phyloP scores from a whole-genome alignment of 169 alveolate genomes.

The Eimeria brunetti region DNA sequence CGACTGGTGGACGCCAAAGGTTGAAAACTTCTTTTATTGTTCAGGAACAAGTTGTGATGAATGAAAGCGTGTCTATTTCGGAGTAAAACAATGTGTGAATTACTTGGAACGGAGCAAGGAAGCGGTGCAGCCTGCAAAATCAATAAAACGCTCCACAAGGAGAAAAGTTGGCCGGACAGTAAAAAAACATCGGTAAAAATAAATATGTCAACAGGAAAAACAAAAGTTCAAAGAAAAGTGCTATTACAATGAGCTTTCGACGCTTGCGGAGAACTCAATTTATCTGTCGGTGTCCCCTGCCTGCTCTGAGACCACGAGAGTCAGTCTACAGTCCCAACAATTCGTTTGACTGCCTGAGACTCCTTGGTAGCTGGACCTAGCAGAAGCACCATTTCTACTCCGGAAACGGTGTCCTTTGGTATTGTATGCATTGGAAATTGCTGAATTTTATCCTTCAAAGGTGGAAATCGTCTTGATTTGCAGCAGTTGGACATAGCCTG shows the following conservation, averaged over 20 bases:
- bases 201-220: neutral
- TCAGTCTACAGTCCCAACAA: neutral
- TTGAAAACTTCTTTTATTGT: neutral
- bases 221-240: neutral
- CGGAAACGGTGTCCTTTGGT: neutral
- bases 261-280: neutral
- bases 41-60: neutral
- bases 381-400: neutral
- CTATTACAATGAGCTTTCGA: neutral
- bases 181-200: neutral
- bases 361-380: neutral
- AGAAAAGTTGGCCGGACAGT: neutral
- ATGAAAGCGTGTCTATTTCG: neutral
- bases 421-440: neutral
- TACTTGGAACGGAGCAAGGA: neutral
- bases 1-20: neutral
- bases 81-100: neutral
- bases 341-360: neutral
- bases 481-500: neutral
- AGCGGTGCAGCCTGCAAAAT: neutral
- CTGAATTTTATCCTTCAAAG: neutral
- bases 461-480: neutral
- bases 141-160: neutral
- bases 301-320: neutral
- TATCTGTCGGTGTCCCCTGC: neutral